Base-by-base conservation (phyloP, 2,329 filamentous ascomycete genomes). In the Geosmithia putterillii region DNA sequence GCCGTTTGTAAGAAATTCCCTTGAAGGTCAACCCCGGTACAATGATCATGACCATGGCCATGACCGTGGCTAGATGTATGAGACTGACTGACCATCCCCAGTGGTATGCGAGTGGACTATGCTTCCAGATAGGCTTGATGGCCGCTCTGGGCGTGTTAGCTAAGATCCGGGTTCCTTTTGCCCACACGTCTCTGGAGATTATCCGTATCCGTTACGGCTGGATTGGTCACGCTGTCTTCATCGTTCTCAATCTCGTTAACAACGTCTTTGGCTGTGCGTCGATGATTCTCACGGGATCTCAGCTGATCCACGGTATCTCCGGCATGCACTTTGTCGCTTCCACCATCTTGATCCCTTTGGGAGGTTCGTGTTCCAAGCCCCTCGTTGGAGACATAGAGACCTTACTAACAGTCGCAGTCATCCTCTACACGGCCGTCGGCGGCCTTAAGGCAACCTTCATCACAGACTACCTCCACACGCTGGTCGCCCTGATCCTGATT, bases 81-180 rank as follows among this genome's bases (percentile, higher is more conserved):
- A n/a, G n/a, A n/a, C n/a, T n/a, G n/a, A n/a, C n/a, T n/a, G n/a
- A n/a, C n/a, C n/a, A n/a, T n/a, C n/a, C n/a, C n/a, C 21, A 38
- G 38, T 39, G 38, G 38, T 39, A 18, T n/a, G 19, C 38, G 10
- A 39, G n/a, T 39, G 38, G 38, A 23, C 18, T 39, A 21, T 39
- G 38, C 20, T 39, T 87, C 14, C 83, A 88, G 55, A 86, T 92
- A 51, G 70, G 90, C 23, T 69, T 92, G 2, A 90, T 92, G 54
- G 85, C 86, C 12, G 89, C 84, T 0, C 70, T 92, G 20, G 86
- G 86, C n/a, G 90, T 92, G 52, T 84, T 90, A 61, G 64, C 90
- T 40, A 92, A 92, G 64, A 69, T 83, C 49, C 76, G 82, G 45
- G 84, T 84, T 1, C 86, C 86, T 0, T 88, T 89, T 56, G 86